Conservation (phyloP, 2,329 filamentous ascomycete genomes). For the Hymenoscyphus scutula region DNA sequence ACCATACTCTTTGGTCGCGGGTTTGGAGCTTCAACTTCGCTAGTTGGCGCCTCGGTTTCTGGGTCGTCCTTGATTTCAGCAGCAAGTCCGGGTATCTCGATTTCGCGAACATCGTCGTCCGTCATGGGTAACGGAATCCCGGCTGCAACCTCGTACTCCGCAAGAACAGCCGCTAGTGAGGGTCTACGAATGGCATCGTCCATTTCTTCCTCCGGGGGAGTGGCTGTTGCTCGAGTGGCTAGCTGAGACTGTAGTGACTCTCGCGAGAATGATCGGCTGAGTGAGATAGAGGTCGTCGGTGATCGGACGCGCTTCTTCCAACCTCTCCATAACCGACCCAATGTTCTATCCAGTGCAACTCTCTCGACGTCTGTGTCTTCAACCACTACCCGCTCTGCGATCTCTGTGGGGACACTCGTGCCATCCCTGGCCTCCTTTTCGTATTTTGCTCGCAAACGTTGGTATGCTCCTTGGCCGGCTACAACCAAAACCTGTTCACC, state of each 20-base stretch:
- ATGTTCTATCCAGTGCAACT: conserved; percentile 80
- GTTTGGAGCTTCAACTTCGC: conserved; percentile 37
- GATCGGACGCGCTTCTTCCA: conserved; percentile 85
- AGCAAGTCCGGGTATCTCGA: conserved; percentile 71
- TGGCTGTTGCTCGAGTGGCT: conserved; percentile 39
- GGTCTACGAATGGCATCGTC: conserved; percentile 22
- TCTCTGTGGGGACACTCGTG: conserved; percentile 43
- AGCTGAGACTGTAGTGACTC: conserved; percentile 41
- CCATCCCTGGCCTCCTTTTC: conserved; percentile 59
- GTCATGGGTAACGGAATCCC: conserved; percentile 67
- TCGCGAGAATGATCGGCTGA: conserved; percentile 48
- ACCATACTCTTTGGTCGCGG: conserved; percentile 43
- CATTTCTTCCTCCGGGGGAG: conserved; percentile 39
- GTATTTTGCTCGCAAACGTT: conserved; percentile 58
- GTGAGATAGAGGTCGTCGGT: conserved; percentile 47
- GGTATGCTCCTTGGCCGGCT: conserved; percentile 78
- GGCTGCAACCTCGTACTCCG: conserved; percentile 43
- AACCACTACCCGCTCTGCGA: conserved; percentile 70
- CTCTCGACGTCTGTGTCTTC: conserved; percentile 92
- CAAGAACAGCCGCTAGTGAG: conserved; percentile 25
- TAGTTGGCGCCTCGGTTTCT: conserved; percentile 49
- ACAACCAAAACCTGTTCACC: conserved; percentile 88
- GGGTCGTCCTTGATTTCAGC: conserved; percentile 55
- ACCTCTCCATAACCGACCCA: conserved; percentile 87
- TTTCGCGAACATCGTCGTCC: conserved; percentile 71